Percentiles rank a stretch among this genome's conserved stretches.
These are phyloP conservation scores for Trichoderma orchidacearum DNA, from an alignment of 495 filamentous ascomycete species.

Conservation along the genomic window DNA sequence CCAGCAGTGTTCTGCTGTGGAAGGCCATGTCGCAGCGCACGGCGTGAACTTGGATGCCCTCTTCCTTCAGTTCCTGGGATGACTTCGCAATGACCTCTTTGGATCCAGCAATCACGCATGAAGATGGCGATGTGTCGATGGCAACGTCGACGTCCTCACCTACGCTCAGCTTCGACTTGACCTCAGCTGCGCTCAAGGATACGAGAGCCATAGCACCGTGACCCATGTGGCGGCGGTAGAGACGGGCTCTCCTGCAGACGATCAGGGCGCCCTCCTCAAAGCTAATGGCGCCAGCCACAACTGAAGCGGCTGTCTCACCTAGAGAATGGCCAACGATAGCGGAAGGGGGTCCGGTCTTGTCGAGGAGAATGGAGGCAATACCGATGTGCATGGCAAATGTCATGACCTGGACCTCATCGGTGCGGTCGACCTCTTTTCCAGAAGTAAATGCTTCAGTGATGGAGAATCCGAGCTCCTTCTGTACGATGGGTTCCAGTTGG, in stretches of 20 bases:
- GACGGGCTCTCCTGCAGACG: conserved; percentile 37
- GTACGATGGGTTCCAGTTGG: not conserved
- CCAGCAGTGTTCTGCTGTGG: not conserved
- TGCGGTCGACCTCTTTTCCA: not conserved
- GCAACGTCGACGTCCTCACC: conserved; percentile 12
- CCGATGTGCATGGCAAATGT: conserved; percentile 34
- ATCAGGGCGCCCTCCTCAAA: conserved; percentile 24
- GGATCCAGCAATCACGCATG: conserved; percentile 28
- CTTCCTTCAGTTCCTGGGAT: not conserved
- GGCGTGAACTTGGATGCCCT: not conserved
- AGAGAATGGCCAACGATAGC: conserved; percentile 45
- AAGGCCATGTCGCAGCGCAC: not conserved
- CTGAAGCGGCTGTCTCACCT: conserved; percentile 43
- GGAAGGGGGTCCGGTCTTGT: conserved; percentile 21
- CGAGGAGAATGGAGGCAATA: conserved; percentile 30
- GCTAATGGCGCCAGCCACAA: conserved; percentile 23
- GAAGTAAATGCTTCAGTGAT: not conserved
- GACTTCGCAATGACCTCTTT: conserved; percentile 13
- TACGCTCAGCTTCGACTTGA: conserved; percentile 9
- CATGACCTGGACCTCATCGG: conserved; percentile 21
- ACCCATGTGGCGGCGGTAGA: not conserved
- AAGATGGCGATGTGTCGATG: conserved; percentile 25
- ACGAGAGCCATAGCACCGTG: conserved; percentile 30
- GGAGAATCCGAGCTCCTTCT: not conserved
- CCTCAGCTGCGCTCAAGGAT: conserved; percentile 12